Percentiles rank a stretch among this genome's conserved stretches.
phyloP scores from a whole-genome alignment of 2,329 filamentous ascomycete genomes.

The Talaromyces islandicus region DNA sequence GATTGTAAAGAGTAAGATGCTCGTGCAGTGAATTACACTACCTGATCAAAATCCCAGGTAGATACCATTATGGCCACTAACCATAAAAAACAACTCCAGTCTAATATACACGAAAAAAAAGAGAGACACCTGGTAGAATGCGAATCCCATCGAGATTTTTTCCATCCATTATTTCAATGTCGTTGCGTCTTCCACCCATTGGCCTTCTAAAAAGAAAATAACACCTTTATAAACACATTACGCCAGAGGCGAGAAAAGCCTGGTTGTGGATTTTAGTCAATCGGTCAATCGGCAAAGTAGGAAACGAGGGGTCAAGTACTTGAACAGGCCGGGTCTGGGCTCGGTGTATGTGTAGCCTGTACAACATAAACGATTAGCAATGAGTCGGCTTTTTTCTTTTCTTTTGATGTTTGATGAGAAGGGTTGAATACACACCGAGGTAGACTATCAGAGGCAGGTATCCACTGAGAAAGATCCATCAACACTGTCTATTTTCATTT shows the following conservation, averaged over 20 bases:
- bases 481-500: not conserved
- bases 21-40: not conserved
- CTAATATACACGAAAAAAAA: not conserved
- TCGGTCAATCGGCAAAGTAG: not conserved
- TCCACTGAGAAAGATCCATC: conserved; percentile 53
- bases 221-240: conserved; percentile 16
- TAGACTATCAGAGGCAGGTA: conserved; percentile 97
- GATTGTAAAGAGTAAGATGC: not conserved
- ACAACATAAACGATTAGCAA: conserved; percentile 7
- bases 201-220: not conserved
- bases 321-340: conserved; percentile 74
- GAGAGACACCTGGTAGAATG: not conserved
- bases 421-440: conserved; percentile 59
- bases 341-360: conserved; percentile 90
- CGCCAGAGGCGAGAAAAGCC: conserved; percentile 39
- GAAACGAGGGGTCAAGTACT: conserved; percentile 43
- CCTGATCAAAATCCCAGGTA: not conserved
- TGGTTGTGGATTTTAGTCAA: conserved; percentile 17
- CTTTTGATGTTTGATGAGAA: conserved; percentile 9
- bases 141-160: not conserved
- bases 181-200: not conserved
- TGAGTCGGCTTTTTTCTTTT: not conserved
- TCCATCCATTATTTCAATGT: not conserved
- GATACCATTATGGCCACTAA: not conserved
- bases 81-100: not conserved